A percentile compares a stretch with the other conserved stretches of the same genome.
Evolutionary conservation across 148 eudicot genomes (phyloP).

Genomic region (Salicornia ramosissima): DNA sequence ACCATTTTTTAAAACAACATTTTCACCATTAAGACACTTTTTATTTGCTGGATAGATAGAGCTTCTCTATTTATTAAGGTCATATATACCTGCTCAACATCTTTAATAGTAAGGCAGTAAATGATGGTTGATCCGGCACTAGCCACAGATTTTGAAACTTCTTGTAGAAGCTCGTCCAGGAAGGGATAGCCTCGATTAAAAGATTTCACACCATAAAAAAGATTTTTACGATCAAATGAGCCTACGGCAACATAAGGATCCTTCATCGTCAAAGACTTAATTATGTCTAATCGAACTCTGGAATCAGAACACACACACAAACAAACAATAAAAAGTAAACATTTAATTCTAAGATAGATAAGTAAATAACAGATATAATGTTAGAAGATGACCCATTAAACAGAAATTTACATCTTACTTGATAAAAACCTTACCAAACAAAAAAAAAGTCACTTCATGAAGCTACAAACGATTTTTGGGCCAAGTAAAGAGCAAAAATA

Average conservation of each 20-base stretch:
- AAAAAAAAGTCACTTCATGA: not conserved
- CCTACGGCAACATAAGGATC: slow-evolving; percentile 63
- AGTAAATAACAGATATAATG: too few relatives aligned
- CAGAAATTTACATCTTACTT: not conserved
- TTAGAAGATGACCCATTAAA: not conserved
- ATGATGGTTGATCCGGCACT: slow-evolving; percentile 62
- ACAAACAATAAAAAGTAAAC: too few relatives aligned
- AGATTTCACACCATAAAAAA: slow-evolving; percentile 66
- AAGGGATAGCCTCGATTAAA: slow-evolving; percentile 46
- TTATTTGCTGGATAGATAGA: not conserved
- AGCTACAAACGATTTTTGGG: not conserved
- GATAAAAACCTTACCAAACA: not conserved
- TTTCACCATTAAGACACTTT: not conserved
- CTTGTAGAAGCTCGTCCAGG: slow-evolving; percentile 52
- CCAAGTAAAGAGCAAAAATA: not conserved
- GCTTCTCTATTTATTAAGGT: slow-evolving; percentile 5
- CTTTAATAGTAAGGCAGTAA: slow-evolving; percentile 75
- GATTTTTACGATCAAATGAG: slow-evolving; percentile 77
- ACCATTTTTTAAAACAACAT: not conserved
- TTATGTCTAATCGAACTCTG: slow-evolving; percentile 66
- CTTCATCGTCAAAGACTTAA: slow-evolving; percentile 53
- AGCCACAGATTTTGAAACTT: slow-evolving; percentile 50
- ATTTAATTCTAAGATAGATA: too few relatives aligned
- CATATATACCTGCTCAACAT: slow-evolving; percentile 66
- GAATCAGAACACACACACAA: slow-evolving; percentile 8